phyloP scores from a whole-genome alignment of 768 basidiomycete species.

The Mycena kentingensis region DNA sequence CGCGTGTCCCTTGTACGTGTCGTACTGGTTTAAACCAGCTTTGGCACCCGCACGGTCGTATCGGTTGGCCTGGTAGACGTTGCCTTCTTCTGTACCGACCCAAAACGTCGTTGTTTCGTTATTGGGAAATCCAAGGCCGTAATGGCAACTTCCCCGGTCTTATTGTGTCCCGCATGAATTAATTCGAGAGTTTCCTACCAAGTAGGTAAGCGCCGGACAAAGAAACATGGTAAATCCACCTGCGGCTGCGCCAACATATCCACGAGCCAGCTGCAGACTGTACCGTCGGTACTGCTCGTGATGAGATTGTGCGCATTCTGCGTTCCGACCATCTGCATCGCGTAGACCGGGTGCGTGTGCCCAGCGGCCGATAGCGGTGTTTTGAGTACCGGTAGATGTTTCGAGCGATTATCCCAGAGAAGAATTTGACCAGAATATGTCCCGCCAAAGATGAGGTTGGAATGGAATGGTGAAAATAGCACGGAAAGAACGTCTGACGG shows the following conservation, averaged over 20 bases:
- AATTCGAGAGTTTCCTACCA: slow-evolving; percentile 90
- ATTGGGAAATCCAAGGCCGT: slow-evolving; percentile 93
- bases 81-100: slow-evolving; percentile 98
- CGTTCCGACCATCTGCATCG: slow-evolving; percentile 97
- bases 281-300: slow-evolving; percentile 95
- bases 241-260: slow-evolving; percentile 99
- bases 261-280: slow-evolving; percentile 95
- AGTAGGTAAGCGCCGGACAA: not conserved
- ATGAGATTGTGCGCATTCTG: slow-evolving; percentile 99
- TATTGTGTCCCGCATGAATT: slow-evolving; percentile 86
- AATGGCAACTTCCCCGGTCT: slow-evolving; percentile 95
- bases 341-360: slow-evolving; percentile 98
- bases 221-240: slow-evolving; percentile 43
- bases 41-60: slow-evolving; percentile 97
- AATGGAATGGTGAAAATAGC: slow-evolving; percentile 96
- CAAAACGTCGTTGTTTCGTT: slow-evolving; percentile 97
- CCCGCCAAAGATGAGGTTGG: slow-evolving; percentile 95
- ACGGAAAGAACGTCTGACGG: slow-evolving; percentile 99
- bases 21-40: slow-evolving; percentile 90
- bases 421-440: slow-evolving; percentile 99
- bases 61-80: slow-evolving; percentile 93
- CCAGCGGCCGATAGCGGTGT: slow-evolving; percentile 95
- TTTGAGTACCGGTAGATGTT: slow-evolving; percentile 94
- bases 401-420: slow-evolving; percentile 97
- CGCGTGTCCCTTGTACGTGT: slow-evolving; percentile 89